Conservation (phyloP, 108 stramenopile genomes). For the Nitzschia sp. region DNA sequence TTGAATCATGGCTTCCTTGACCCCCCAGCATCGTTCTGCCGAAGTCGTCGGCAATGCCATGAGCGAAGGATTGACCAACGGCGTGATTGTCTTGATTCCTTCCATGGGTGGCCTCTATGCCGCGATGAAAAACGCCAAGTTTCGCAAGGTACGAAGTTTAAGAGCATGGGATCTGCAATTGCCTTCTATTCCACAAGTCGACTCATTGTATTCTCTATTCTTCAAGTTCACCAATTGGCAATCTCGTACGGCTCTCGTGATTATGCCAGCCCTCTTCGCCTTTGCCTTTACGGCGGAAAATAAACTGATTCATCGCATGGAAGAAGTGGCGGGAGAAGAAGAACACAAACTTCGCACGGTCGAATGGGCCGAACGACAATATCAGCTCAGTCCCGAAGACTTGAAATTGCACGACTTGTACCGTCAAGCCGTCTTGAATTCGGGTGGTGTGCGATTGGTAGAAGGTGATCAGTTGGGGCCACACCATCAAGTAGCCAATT, state of each 20-base stretch:
- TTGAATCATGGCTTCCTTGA: slow-evolving; percentile 45
- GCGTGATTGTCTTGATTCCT: slow-evolving; percentile 55
- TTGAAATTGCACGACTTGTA: slow-evolving; percentile 52
- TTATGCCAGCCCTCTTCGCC: slow-evolving; percentile 83
- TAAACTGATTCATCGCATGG: slow-evolving; percentile 68
- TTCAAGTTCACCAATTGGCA: slow-evolving; percentile 69
- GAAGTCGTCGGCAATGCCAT: slow-evolving; percentile 56
- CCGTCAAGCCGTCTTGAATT: slow-evolving; percentile 52
- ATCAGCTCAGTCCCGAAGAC: neutral
- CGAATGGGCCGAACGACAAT: slow-evolving; percentile 20
- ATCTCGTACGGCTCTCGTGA: slow-evolving; percentile 69
- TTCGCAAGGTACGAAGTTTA: slow-evolving; percentile 12
- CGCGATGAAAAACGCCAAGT: neutral
- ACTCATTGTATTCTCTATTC: too few relatives aligned
- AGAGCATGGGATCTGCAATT: too few relatives aligned
- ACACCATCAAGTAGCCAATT: slow-evolving; percentile 72
- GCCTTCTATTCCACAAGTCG: too few relatives aligned
- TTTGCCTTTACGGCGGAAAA: slow-evolving; percentile 68
- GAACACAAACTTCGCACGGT: slow-evolving; percentile 46
- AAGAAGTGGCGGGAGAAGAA: slow-evolving; percentile 68
- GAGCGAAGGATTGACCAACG: slow-evolving; percentile 58
- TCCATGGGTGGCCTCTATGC: slow-evolving; percentile 40
- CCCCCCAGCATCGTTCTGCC: slow-evolving; percentile 44
- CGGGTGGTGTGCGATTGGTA: slow-evolving; percentile 72
- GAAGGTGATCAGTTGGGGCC: slow-evolving; percentile 48